Evolutionary conservation across 2,329 filamentous ascomycete species (phyloP).

Genomic region (Venturia effusa): DNA sequence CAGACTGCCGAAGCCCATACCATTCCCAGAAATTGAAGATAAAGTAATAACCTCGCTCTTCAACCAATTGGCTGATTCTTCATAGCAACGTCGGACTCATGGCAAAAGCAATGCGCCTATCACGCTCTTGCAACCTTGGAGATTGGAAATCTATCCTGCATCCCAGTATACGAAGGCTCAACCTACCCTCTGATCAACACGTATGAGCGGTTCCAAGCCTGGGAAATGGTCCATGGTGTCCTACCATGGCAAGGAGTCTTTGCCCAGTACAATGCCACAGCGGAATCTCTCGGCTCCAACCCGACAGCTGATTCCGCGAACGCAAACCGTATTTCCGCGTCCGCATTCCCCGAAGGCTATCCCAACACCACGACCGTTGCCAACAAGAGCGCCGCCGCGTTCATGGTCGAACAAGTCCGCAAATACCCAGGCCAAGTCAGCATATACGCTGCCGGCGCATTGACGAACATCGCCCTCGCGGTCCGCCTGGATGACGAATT

Average conservation of each 20-base stretch:
- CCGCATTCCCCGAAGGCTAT: slow-evolving; percentile 36
- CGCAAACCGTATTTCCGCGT: slow-evolving; percentile 29
- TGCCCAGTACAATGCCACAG: slow-evolving; percentile 31
- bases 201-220: slow-evolving; percentile 31
- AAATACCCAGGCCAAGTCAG: slow-evolving; percentile 40
- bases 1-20: no score
- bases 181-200: slow-evolving; percentile 39
- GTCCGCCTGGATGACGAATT: slow-evolving; percentile 36
- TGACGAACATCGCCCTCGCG: slow-evolving; percentile 41
- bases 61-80: neutral
- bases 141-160: slow-evolving; percentile 35
- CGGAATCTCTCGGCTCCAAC: slow-evolving; percentile 32
- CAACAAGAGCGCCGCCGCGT: slow-evolving; percentile 31
- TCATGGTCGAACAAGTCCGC: slow-evolving; percentile 34
- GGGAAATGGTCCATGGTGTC: slow-evolving; percentile 33
- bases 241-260: slow-evolving; percentile 39
- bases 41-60: no score
- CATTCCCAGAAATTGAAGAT: no score
- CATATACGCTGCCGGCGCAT: slow-evolving; percentile 36
- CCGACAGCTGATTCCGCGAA: slow-evolving; percentile 31
- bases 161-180: slow-evolving; percentile 37
- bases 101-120: slow-evolving; percentile 34
- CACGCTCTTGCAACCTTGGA: slow-evolving; percentile 39
- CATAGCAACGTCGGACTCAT: slow-evolving; percentile 26
- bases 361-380: slow-evolving; percentile 33